Evolutionary conservation across 371 early-diverging fungal species (phyloP), one percentile per base, ranked within the genome.

Genomic region (Rhizopus sp.): DNA sequence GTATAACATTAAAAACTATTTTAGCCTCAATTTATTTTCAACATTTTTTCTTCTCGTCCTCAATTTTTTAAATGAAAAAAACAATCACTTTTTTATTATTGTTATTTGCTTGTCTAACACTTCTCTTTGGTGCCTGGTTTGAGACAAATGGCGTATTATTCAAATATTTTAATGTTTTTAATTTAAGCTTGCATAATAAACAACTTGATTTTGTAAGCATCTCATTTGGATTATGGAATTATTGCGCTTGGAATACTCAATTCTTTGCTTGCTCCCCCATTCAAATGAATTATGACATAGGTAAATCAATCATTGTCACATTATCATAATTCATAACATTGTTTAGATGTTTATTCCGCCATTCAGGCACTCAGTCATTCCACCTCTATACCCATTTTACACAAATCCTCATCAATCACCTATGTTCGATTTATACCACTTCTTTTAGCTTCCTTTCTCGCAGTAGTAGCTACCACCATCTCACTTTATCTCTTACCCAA

Each of bases 161-260:
- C 29, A 17, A 46, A 46, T 46, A 46, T 12, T 46, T 46, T 23
- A 46, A 7, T 46, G 29, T 46, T 7, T 29, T 29, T 15, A 46
- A 29, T 23, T 8, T 46, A 2, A 29, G 29, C 7, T 46, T 46
- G 29, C 7, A 46, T 29, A 46, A 46, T 46, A 17, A 29, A 46
- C 17, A 46, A 3, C 10, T 15, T 15, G 1, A 17, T 15, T 29
- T 9, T 46, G 12, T 46, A 7, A 17, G 9, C 8, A 7, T 46
- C 5, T 46, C 59, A 16, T 54, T 63, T 50, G 64, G 64, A 0
- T 17, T 63, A 45, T 63, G 64, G 64, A 33, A 44, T 12, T 53
- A 59, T 15, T 63, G 64, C 34, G 31, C 49, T 23, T 54, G 23
- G 8, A 34, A 60, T 49, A 33, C 10, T n/a, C 16, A 1, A n/a